phyloP scores from a whole-genome alignment of 192 early-diverging fungal species.

The Allomyces javanicus region DNA sequence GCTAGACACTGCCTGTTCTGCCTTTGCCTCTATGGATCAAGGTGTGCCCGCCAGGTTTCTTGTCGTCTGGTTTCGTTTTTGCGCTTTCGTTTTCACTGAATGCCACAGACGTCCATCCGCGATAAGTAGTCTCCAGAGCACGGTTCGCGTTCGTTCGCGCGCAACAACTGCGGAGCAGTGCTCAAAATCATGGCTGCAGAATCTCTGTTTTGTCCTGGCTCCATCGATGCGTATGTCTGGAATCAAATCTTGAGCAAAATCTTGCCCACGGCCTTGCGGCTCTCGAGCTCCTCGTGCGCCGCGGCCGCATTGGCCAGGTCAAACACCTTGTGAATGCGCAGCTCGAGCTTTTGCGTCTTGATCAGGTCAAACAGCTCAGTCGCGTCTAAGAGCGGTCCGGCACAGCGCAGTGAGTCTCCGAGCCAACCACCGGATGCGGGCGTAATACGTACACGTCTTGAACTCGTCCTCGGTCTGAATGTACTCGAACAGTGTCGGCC shows the following conservation, averaged over 20 bases:
- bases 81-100: no score
- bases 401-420: background rate
- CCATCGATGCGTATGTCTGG: no score
- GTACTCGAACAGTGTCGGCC: conserved; percentile 56
- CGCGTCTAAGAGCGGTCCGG: conserved; percentile 16
- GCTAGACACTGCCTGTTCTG: no score
- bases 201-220: no score
- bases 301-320: conserved; percentile 45
- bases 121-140: no score
- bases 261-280: conserved; percentile 51
- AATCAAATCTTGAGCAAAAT: conserved; percentile 33
- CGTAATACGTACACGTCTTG: conserved; percentile 15
- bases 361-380: conserved; percentile 41
- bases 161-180: no score
- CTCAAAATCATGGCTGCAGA: no score
- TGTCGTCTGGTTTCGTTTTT: no score
- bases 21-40: no score
- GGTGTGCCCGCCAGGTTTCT: no score
- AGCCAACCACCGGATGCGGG: background rate
- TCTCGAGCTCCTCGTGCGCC: conserved; percentile 61
- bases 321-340: conserved; percentile 57
- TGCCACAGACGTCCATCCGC: no score
- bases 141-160: no score
- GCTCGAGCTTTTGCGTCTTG: conserved; percentile 30
- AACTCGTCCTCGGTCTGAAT: conserved; percentile 46